Conservation (phyloP, 2,329 filamentous ascomycete species). For the Trichoderma sp. region DNA sequence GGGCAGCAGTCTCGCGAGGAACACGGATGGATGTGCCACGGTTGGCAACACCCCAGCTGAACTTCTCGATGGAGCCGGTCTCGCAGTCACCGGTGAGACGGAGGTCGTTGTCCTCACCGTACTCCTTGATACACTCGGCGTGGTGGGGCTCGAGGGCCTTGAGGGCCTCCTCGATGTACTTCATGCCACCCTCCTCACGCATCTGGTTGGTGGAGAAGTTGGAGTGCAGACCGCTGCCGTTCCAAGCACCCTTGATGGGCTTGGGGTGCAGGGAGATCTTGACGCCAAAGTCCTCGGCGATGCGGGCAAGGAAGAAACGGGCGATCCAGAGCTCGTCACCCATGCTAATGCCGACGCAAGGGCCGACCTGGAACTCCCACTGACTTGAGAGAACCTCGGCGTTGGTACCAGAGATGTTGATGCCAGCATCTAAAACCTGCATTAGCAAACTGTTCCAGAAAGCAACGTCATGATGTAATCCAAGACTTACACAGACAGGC, state of each 20-base stretch:
- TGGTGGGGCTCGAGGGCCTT: conserved; percentile 79
- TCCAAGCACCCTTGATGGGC: conserved; percentile 90
- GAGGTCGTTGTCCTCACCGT: conserved; percentile 92
- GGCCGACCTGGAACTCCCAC: conserved; percentile 98
- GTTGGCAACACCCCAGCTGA: conserved; percentile 93
- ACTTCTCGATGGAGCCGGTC: conserved; percentile 90
- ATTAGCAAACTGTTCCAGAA: conserved; percentile 11
- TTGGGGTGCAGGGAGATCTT: conserved; percentile 96
- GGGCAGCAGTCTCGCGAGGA: conserved; percentile 76
- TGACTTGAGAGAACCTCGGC: conserved; percentile 98
- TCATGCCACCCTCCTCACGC: conserved; percentile 90
- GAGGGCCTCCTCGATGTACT: conserved; percentile 83
- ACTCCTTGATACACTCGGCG: conserved; percentile 84
- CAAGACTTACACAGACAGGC: conserved; percentile 60
- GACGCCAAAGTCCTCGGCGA: conserved; percentile 94
- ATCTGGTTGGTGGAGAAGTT: conserved; percentile 92
- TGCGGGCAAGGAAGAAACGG: conserved; percentile 80
- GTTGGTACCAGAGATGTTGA: conserved; percentile 97
- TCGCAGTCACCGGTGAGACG: conserved; percentile 93
- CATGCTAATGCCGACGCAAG: conserved; percentile 83
- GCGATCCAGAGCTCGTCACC: conserved; percentile 93
- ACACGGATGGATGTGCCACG: conserved; percentile 93
- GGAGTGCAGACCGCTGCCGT: conserved; percentile 88
- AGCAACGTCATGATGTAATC: neutral
- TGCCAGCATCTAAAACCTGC: conserved; percentile 56